Evolutionary conservation across 805 yeast species (phyloP).

Genomic region (Suhomyces canberraensis): DNA sequence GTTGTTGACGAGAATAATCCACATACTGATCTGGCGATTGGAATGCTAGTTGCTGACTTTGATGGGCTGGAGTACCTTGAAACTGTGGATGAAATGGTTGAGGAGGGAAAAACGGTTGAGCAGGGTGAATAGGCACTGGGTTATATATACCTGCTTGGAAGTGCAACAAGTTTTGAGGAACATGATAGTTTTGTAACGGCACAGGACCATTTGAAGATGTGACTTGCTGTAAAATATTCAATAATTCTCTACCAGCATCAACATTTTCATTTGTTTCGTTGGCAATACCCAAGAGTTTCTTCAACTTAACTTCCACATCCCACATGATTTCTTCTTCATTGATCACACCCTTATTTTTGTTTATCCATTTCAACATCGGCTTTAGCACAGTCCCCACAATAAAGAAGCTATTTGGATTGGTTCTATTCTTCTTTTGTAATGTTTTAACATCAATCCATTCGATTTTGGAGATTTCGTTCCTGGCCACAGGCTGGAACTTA

Average conservation of each 20-base stretch:
- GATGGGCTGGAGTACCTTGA: slow-evolving; percentile 1
- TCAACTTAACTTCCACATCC: slow-evolving; percentile 64
- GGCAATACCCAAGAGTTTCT: slow-evolving; percentile 59
- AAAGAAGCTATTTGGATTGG: slow-evolving; percentile 36
- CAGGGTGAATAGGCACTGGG: slow-evolving; percentile 9
- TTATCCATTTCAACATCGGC: slow-evolving; percentile 54
- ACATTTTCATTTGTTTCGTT: slow-evolving; percentile 24
- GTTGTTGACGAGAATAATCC: slow-evolving; percentile 14
- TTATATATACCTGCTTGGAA: slow-evolving; percentile 12
- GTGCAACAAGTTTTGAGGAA: slow-evolving; percentile 28
- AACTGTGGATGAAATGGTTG: not conserved
- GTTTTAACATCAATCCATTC: slow-evolving; percentile 67
- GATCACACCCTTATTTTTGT: slow-evolving; percentile 45
- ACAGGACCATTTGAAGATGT: slow-evolving; percentile 4
- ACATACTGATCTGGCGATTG: slow-evolving; percentile 2
- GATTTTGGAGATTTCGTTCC: slow-evolving; percentile 83
- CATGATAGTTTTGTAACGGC: slow-evolving; percentile 10
- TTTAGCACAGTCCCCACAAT: slow-evolving; percentile 48
- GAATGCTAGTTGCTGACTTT: slow-evolving; percentile 5
- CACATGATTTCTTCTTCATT: slow-evolving; percentile 59
- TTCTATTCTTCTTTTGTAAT: slow-evolving; percentile 40
- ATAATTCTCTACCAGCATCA: slow-evolving; percentile 77
- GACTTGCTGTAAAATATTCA: slow-evolving; percentile 53
- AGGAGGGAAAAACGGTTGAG: slow-evolving; percentile 7
- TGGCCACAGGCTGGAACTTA: slow-evolving; percentile 73